Evolutionary conservation across 331 rosid species (phyloP), one percentile per base, ranked within the genome.

Genomic region (Rhamnella rubrinervis): DNA sequence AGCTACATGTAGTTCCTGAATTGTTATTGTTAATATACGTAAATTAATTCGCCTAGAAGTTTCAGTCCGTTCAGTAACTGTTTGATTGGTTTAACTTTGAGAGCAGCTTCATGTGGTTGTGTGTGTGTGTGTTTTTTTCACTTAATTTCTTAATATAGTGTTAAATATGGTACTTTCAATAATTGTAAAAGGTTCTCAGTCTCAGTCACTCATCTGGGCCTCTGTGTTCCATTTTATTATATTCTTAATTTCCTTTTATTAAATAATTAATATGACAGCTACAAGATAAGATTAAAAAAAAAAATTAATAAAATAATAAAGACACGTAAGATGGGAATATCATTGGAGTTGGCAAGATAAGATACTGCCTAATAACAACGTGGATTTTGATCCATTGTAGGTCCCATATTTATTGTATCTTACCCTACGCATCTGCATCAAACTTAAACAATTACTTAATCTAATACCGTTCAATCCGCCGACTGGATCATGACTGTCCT

Each of bases 311-410:
- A 51, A 75, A 55, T 56, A 67, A 16, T 71, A 7, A 70, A 49
- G 78, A 81, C 61, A 56, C 59, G 59, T 75, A 63, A 61, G 81
- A 78, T 31, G 19, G 49, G 71, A 68, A 79, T 70, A 52, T 50
- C 66, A 28, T 73, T 75, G 68, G 71, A 63, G 80, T 23, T 57
- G 74, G 65, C 63, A 80, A 71, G 86, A 87, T 78, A 82, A 78
- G 85, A 75, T 79, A 26, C 65, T 60, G 20, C 50, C 66, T 47
- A 26, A 17, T 31, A 19, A 66, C 51, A 61, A 62, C 49, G 23
- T 55, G 62, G 61, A 37, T 55, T 74, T 19, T 63, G 70, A 58
- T 71, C 17, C 31, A 9, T 19, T 16, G 6, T 40, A 40, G 25
- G 20, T 31, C 14, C 14, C 67, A 47, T 47, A 58, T 21, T 14